Base-by-base conservation (phyloP, 148 eudicot species). In the Nepenthes gracilis region DNA sequence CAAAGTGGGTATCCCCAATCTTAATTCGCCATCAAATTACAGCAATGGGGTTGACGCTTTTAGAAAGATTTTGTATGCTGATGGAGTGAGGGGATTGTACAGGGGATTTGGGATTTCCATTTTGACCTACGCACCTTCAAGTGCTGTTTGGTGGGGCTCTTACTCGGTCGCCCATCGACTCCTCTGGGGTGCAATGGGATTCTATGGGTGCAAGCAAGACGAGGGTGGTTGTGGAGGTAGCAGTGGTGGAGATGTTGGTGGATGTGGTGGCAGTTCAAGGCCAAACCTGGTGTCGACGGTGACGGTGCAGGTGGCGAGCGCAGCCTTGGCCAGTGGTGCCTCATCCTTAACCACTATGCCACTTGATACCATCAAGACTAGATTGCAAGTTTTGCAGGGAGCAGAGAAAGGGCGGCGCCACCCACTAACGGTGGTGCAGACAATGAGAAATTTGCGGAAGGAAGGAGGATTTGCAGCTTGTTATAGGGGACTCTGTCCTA, bases 81-180 rank as follows among this genome's bases (percentile, higher is more conserved):
- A 83, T 64, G 87, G 87, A 0, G 12, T 80, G 11, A 61, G 67
- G 36, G 87, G 87, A 34, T 64, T 83, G 14, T 83, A 83, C 34
- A 72, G 84, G 43, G 87, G 87, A 8, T 83, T 83, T 64, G 87
- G 87, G 64, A 68, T 83, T 2, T 83, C 87, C 2, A 83, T 68
- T 6, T 36, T 83, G 62, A 83, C 87, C 0, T 83, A 83, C 59
- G 87, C 87, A 1, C 87, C 87, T 1, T 83, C 87, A 0, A 83
- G 76, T 64, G 87, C 87, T 14, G 78, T 75, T 3, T 83, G 87
- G 87, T 83, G 87, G 87, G 82, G 72, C 0, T 75, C 84, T 6
- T 83, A 83, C 56, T 80, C 84, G 1, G 33, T 68, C 6, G 78
- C 80, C 1, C 67, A 83, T 34, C 54, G 84, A 35, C 32, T 60